phyloP scores from a whole-genome alignment of 768 basidiomycete species.

The Termitomyces sp. region DNA sequence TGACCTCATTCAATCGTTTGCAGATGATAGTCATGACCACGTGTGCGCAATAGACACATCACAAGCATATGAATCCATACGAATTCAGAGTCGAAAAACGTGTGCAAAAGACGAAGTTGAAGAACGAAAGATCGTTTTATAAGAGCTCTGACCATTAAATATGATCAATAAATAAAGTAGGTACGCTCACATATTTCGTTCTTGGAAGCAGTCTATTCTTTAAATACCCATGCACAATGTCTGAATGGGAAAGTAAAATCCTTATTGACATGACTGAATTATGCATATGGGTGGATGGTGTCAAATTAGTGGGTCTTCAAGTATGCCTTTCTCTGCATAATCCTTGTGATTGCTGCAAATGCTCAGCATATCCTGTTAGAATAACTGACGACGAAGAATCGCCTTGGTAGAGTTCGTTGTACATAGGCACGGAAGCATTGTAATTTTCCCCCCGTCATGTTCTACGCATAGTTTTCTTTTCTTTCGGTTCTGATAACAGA shows the following conservation, averaged over 20 bases:
- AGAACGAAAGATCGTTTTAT: no score
- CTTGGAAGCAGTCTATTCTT: no score
- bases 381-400: not conserved
- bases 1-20: no score
- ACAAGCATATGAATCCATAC: no score
- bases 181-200: no score
- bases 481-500: not conserved
- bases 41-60: no score
- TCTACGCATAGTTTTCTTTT: not conserved
- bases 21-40: no score
- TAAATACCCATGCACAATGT: not conserved
- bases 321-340: not conserved
- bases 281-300: not conserved
- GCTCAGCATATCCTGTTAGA: not conserved
- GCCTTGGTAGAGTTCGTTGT: not conserved
- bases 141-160: no score
- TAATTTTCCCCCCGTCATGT: not conserved
- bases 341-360: not conserved
- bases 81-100: no score
- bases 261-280: not conserved
- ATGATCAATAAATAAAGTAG: no score
- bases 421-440: not conserved
- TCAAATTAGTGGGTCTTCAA: not conserved
- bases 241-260: not conserved
- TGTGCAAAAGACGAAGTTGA: no score